These are phyloP conservation scores for Tricholoma saponaceum DNA, from an alignment of 768 basidiomycete species.

Conservation along the genomic window DNA sequence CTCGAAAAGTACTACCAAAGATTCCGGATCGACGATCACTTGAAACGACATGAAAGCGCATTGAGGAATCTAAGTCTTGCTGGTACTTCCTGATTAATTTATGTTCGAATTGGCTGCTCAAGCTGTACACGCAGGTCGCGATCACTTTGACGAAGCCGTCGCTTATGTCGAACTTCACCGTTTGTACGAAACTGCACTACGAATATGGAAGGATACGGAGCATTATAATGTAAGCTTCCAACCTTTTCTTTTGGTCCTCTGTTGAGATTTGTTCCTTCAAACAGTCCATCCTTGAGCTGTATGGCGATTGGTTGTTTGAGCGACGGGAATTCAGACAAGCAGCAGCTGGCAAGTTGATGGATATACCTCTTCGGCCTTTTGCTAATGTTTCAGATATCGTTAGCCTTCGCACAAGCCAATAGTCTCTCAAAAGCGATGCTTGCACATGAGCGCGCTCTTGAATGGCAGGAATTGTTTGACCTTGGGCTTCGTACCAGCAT, in stretches of 20 bases:
- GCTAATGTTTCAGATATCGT: neutral
- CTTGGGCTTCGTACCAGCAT: slow-evolving; percentile 55
- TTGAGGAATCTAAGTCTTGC: slow-evolving; percentile 69
- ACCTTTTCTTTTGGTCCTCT: neutral
- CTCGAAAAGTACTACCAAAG: slow-evolving; percentile 79
- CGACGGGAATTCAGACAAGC: slow-evolving; percentile 80
- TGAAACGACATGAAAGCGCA: slow-evolving; percentile 73
- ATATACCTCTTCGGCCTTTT: neutral
- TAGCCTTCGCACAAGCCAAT: slow-evolving; percentile 73
- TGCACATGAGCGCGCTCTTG: slow-evolving; percentile 80
- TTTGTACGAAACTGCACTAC: slow-evolving; percentile 70
- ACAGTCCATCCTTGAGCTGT: slow-evolving; percentile 68
- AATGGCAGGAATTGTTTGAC: slow-evolving; percentile 92
- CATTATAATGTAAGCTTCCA: slow-evolving; percentile 49
- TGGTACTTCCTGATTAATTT: slow-evolving; percentile 36
- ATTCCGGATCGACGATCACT: slow-evolving; percentile 91
- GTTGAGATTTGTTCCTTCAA: slow-evolving; percentile 4
- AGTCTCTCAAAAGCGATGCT: slow-evolving; percentile 73
- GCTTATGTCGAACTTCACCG: slow-evolving; percentile 75
- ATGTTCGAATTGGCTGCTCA: neutral
- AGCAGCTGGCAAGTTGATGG: slow-evolving; percentile 56
- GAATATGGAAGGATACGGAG: slow-evolving; percentile 67
- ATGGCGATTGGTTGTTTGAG: slow-evolving; percentile 87
- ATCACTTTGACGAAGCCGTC: slow-evolving; percentile 75
- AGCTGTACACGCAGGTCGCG: slow-evolving; percentile 42